phyloP scores from a whole-genome alignment of 305 asterid genomes.

The Solanum hybrid region DNA sequence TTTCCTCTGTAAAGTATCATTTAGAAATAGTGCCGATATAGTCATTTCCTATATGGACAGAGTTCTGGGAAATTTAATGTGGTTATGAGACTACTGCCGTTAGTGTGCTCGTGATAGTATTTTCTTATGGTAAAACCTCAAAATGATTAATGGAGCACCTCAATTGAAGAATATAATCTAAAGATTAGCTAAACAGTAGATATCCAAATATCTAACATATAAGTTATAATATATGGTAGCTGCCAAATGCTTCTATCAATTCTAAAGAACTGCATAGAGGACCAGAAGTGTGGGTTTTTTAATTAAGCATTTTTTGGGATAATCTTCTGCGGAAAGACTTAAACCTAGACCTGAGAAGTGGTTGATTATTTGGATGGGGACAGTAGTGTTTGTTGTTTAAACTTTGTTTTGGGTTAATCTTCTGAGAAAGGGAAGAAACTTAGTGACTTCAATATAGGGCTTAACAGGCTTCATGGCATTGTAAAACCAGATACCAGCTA shows the following conservation, averaged over 20 bases:
- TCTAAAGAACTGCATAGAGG: not conserved
- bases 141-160: not conserved
- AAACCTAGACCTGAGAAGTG: not conserved
- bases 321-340: not conserved
- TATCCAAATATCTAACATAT: not conserved
- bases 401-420: not conserved
- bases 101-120: not conserved
- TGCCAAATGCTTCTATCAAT: not conserved
- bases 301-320: not conserved
- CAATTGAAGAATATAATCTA: not conserved
- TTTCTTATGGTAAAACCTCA: not conserved
- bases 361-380: not conserved
- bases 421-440: not conserved
- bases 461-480: conserved; percentile 6
- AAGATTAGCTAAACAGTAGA: not conserved
- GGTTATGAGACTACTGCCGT: not conserved
- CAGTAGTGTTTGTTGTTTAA: not conserved
- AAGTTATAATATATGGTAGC: not conserved
- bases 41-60: not conserved
- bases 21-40: not conserved
- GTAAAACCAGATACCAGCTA: conserved; percentile 23
- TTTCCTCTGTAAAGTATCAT: not conserved
- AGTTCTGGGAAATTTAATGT: not conserved
- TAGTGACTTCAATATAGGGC: not conserved
- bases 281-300: not conserved